These are phyloP conservation scores for Elaeagnus macrophylla DNA, from an alignment of 306 rosid species.

Conservation along the genomic window DNA sequence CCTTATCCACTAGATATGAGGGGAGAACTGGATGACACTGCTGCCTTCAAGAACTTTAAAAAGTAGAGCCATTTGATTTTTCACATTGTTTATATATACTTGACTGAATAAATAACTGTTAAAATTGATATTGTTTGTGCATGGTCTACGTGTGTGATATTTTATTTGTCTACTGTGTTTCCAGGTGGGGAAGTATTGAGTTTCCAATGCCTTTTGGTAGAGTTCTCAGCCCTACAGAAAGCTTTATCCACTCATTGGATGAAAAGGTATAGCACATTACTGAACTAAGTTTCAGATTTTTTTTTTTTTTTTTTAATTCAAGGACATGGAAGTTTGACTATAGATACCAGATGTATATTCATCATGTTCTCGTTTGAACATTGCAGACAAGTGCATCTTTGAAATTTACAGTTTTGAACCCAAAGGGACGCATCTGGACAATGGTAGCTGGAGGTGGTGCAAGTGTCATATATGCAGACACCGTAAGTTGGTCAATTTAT, in stretches of 20 bases:
- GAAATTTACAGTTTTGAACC: conserved; percentile 73
- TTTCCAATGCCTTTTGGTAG: conserved; percentile 87
- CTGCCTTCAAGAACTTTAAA: conserved; percentile 74
- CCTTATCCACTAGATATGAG: conserved; percentile 86
- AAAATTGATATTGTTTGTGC: too few relatives aligned
- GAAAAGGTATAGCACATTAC: conserved; percentile 43
- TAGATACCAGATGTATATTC: conserved; percentile 6
- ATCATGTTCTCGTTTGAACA: conserved; percentile 7
- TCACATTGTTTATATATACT: not conserved
- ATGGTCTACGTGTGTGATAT: not conserved
- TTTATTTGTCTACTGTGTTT: conserved; percentile 9
- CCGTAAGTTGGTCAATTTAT: conserved; percentile 36
- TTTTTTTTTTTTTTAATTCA: not conserved
- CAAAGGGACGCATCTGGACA: conserved; percentile 91
- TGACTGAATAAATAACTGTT: too few relatives aligned
- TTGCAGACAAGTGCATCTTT: conserved; percentile 80
- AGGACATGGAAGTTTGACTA: not conserved
- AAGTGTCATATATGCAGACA: conserved; percentile 83
- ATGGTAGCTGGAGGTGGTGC: conserved; percentile 96
- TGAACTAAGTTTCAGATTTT: not conserved
- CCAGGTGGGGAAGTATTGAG: conserved; percentile 71
- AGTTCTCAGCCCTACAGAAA: conserved; percentile 62
- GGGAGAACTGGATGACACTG: conserved; percentile 90
- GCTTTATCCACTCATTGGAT: conserved; percentile 65
- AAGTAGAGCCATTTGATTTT: conserved; percentile 34